Evolutionary conservation across 2,329 filamentous ascomycete species (phyloP).

Genomic region (Aspergillus sp.): DNA sequence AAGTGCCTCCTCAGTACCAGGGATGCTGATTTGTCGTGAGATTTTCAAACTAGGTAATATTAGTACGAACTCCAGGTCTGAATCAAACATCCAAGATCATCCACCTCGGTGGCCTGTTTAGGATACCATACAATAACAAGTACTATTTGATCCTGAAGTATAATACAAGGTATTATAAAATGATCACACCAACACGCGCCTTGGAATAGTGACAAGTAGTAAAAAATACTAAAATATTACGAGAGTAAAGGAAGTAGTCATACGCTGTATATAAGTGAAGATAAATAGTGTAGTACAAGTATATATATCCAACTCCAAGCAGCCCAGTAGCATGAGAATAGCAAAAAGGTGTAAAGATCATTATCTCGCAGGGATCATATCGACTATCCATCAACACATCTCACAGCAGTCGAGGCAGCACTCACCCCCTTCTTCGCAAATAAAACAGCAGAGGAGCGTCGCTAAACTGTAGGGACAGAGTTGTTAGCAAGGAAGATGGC

Average conservation of each 20-base stretch:
- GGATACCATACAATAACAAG: no score
- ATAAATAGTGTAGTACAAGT: constrained; percentile 8
- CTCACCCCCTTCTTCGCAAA: constrained; percentile 67
- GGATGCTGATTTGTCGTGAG: no score
- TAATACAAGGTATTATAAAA: no score
- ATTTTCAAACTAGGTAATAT: no score
- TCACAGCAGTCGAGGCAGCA: constrained; percentile 63
- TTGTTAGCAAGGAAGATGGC: constrained; percentile 16
- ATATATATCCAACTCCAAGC: constrained; percentile 18
- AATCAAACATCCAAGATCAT: no score
- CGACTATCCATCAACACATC: constrained; percentile 37
- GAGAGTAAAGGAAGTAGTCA: no score
- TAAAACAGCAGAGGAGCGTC: constrained; percentile 65
- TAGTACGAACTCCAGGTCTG: no score
- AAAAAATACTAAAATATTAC: background rate
- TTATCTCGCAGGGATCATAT: constrained; percentile 30
- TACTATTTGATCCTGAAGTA: no score
- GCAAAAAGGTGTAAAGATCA: constrained; percentile 18
- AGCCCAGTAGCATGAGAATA: constrained; percentile 19
- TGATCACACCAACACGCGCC: no score
- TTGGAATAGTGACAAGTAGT: background rate
- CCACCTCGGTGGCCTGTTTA: no score
- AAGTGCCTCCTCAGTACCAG: no score
- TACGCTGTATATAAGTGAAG: no score
- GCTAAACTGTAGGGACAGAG: constrained; percentile 49